These are phyloP conservation scores for Solanum rostratum DNA, from an alignment of 257 asterid species.

Conservation along the genomic window DNA sequence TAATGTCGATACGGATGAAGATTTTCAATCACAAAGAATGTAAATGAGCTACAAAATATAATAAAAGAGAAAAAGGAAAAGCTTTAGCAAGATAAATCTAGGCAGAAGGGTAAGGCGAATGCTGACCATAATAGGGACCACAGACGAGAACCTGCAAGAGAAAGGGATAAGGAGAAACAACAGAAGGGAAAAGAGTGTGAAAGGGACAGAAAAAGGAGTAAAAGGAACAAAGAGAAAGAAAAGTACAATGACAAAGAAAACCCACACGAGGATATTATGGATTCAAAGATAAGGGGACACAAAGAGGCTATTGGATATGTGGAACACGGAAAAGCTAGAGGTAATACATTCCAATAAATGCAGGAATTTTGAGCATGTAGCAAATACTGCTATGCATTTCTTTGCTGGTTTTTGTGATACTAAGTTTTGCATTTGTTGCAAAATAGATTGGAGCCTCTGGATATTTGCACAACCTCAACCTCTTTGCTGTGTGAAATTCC, in stretches of 20 bases:
- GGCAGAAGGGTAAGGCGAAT: constrained; percentile 10
- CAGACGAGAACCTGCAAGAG: constrained; percentile 17
- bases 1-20: too few relatives aligned
- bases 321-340: constrained; percentile 49
- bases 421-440: neutral
- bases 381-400: neutral
- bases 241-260: too few relatives aligned
- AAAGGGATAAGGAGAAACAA: constrained; percentile 23
- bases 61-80: constrained; percentile 67
- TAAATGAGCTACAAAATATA: constrained; percentile 55
- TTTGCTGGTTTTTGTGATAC: neutral
- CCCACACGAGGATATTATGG: too few relatives aligned
- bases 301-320: too few relatives aligned
- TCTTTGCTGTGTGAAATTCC: constrained; percentile 63
- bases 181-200: neutral
- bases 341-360: constrained; percentile 16
- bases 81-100: constrained; percentile 23
- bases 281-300: too few relatives aligned
- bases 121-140: constrained; percentile 34
- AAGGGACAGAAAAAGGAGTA: too few relatives aligned
- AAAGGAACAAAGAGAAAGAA: too few relatives aligned
- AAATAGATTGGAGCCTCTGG: constrained; percentile 82
- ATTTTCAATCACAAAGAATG: too few relatives aligned
- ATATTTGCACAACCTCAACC: constrained; percentile 43
- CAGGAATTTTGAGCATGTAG: neutral